Evolutionary conservation across 495 filamentous ascomycete genomes (phyloP), one percentile per base, ranked within the genome.

Genomic region (Podospora pseudocomata): DNA sequence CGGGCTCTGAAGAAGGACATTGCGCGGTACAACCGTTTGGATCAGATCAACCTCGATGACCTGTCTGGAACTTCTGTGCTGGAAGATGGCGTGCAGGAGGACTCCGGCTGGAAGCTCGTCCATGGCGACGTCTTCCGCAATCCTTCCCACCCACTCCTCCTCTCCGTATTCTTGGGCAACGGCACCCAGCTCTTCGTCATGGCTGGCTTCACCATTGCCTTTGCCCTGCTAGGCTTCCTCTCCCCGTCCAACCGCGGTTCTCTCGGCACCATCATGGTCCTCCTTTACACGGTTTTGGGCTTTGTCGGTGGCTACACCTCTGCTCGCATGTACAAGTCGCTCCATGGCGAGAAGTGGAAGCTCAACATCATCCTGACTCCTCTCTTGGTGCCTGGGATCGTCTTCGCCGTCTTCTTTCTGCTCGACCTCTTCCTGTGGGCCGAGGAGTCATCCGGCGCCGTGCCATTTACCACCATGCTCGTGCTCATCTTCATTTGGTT

Each of bases 41-140:
- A 99, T 72, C 85, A 89, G 73, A 88, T 94, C 77, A 90, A 89
- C 72, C 80, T 97, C 32, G 93, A 97, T 54, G 93, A 96, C 78
- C 80, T 97, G 6, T 87, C 89, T 53, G 88, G 89, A 30, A 90
- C 89, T 1, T 90, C 86, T 32, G 87, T 86, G 9, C 79, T 93
- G 11, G 94, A 99, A 68, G 95, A 98, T 73, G 94, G 93, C 16
- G 91, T 98, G 1, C 93, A 97, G 75, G 95, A 99, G 76, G 95
- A 99, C 78, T 97, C 93, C 5, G 95, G 95, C 53, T 99, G 95
- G 95, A 99, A 99, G 80, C 82, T 99, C 58, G 94, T 99, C 0
- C 95, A 99, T 73, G 95, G 95, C 58, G 95, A 99, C 79, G 94
- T 99, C 55, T 99, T 99, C 84, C 88, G 95, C 56, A 88, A 92